Conservation (phyloP, 805 yeast genomes). For the Saccharomycopsis capsularis region DNA sequence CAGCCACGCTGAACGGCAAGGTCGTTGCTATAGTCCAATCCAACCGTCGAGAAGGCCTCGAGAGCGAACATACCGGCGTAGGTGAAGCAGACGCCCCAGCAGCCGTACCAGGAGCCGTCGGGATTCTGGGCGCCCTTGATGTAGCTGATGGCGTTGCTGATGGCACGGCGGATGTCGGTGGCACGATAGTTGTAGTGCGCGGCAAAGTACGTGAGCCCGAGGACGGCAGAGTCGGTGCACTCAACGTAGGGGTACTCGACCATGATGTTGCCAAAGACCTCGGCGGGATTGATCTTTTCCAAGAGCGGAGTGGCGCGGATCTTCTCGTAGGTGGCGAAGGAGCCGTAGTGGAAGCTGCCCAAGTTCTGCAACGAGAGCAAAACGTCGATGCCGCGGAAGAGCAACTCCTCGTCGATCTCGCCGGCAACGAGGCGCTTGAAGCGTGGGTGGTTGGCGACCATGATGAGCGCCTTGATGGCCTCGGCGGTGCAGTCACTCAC, state of each 20-base stretch:
- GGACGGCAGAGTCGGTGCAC: slow-evolving; percentile 91
- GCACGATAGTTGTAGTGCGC: slow-evolving; percentile 57
- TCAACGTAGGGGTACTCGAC: slow-evolving; percentile 98
- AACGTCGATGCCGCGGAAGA: slow-evolving; percentile 70
- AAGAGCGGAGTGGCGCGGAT: slow-evolving; percentile 73
- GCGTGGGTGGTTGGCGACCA: slow-evolving; percentile 13
- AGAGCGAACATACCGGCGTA: slow-evolving; percentile 98
- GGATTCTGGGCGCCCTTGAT: slow-evolving; percentile 58
- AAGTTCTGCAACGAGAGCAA: slow-evolving; percentile 70
- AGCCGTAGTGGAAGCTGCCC: slow-evolving; percentile 76
- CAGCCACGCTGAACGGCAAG: slow-evolving; percentile 67
- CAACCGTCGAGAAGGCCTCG: slow-evolving; percentile 77
- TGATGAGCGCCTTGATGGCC: slow-evolving; percentile 16
- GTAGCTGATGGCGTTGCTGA: slow-evolving; percentile 65
- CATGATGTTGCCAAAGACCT: slow-evolving; percentile 97
- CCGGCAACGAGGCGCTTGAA: slow-evolving; percentile 42
- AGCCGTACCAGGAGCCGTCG: slow-evolving; percentile 98
- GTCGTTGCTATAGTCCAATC: slow-evolving; percentile 54
- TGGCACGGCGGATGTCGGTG: slow-evolving; percentile 60
- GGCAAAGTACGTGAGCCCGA: slow-evolving; percentile 78
- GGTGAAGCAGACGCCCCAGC: slow-evolving; percentile 96
- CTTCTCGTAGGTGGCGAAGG: slow-evolving; percentile 86
- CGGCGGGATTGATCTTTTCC: slow-evolving; percentile 89
- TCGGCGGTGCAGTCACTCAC: slow-evolving; percentile 87
- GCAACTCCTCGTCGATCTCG: slow-evolving; percentile 36